Percentiles rank a stretch among this genome's conserved stretches.
Evolutionary conservation across 208 protist species (phyloP).

Genomic region (Histomonas meleagridis): DNA sequence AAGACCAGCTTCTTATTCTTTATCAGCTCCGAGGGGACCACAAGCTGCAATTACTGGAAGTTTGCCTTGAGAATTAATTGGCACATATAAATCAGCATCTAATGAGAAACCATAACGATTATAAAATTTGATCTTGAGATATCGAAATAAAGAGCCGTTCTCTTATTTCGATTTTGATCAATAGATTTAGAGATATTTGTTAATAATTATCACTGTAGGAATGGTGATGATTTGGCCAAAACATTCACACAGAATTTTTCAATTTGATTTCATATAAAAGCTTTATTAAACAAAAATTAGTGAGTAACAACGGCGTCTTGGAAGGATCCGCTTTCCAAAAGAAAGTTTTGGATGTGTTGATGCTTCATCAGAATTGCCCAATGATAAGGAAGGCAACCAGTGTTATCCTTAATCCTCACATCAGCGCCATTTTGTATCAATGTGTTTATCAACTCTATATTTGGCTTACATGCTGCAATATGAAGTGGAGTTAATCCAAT

Average conservation of each 20-base stretch:
- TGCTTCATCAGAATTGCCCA: background rate
- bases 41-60: background rate
- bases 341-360: background rate
- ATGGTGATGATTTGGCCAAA: no score
- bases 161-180: no score
- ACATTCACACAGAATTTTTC: no score
- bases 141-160: no score
- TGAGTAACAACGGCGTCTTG: no score
- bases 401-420: background rate
- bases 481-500: background rate
- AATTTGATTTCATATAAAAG: no score
- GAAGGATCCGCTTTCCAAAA: no score
- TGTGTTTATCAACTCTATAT: background rate
- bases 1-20: background rate
- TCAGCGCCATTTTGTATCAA: background rate
- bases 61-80: background rate
- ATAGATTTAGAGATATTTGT: no score
- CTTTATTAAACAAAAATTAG: no score
- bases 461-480: background rate
- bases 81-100: background rate
- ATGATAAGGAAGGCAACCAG: background rate
- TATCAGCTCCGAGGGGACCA: slow-evolving; percentile 18
- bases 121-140: no score
- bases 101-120: background rate
- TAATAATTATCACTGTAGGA: no score